Evolutionary conservation across 768 basidiomycete genomes (phyloP).

Genomic region (Coprinopsis sp.): DNA sequence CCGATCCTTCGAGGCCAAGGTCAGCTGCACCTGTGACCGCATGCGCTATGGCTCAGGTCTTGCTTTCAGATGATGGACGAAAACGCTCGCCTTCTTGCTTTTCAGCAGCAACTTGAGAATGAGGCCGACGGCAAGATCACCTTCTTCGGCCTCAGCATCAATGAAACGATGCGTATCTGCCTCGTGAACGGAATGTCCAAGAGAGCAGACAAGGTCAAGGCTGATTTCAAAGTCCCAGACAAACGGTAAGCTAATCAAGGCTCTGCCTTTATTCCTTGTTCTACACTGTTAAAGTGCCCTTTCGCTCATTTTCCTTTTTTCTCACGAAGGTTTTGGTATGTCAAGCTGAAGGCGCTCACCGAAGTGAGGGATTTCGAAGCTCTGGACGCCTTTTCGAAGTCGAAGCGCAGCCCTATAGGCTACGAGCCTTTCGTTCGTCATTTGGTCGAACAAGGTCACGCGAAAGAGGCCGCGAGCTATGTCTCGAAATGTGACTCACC

Average conservation of each 20-base stretch:
- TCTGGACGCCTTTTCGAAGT: constrained; percentile 80
- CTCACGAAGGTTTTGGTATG: constrained; percentile 86
- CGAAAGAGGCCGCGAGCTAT: constrained; percentile 71
- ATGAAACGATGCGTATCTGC: constrained; percentile 78
- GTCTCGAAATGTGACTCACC: constrained; percentile 83
- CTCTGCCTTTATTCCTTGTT: background rate
- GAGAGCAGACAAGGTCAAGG: constrained; percentile 82
- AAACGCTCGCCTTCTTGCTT: constrained; percentile 60
- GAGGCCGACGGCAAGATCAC: constrained; percentile 73
- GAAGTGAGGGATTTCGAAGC: constrained; percentile 80
- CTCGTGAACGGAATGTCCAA: constrained; percentile 78
- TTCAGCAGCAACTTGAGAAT: constrained; percentile 86
- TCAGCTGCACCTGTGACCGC: constrained; percentile 18
- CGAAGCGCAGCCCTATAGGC: constrained; percentile 89
- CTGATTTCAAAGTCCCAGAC: constrained; percentile 92
- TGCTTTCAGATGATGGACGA: constrained; percentile 84
- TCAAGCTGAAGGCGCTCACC: constrained; percentile 82
- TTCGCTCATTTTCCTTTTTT: constrained; percentile 2
- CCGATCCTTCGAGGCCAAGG: constrained; percentile 85
- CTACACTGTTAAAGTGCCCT: background rate
- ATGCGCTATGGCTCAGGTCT: background rate
- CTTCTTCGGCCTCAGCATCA: constrained; percentile 82
- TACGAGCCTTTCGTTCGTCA: constrained; percentile 88
- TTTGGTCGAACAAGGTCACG: constrained; percentile 67
- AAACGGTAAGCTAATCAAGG: constrained; percentile 59